Base-by-base conservation (phyloP, 768 basidiomycete genomes). In the Boletus rufocinnamomeus region DNA sequence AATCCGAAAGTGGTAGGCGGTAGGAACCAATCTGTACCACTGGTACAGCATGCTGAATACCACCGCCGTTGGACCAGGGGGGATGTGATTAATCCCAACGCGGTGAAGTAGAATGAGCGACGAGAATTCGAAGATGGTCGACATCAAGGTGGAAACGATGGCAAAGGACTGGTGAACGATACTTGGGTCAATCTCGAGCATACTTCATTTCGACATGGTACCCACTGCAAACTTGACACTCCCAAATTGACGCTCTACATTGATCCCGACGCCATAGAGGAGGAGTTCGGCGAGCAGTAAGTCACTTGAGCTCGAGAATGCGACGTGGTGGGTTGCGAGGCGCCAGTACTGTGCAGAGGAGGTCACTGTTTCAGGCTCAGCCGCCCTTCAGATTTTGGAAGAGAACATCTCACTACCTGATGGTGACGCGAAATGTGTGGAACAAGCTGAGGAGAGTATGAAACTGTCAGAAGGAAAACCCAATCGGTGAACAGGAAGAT, bases 341-440 rank as follows among this genome's bases (percentile, higher is more conserved):
- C 95, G 82, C 93, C 92, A 97, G 68, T 93, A 93, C 93, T 98
- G 72, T 59, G 54, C 60, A 60, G 38, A 61, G 64, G 45, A 52
- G 19, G 35, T 43, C 48, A 57, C 69, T 69, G 66, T 65, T 70
- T 74, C 71, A 75, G 72, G 71, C 65, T 75, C 56, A 69, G 63
- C 57, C 58, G 53, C 46, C 59, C 63, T 63, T 62, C 51, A 58
- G 37, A 48, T 17, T 40, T 56, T 50, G 49, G 13, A 38, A 32
- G 19, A 52, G 50, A 51, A 52, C 30, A 50, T 50, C 21, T 52
- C 57, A 52, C 59, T 76, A 92, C 94, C 80, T 96, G 94, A 67
- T 92, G 89, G 71, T 95, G 84, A 53, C 84, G 84, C n/a, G 91
- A 93, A 49, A 97, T 80, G 70, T 97, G 94, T 2, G 94, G 95